Base-by-base conservation (phyloP, 768 basidiomycete species). In the Strobilomyces dryophilus region DNA sequence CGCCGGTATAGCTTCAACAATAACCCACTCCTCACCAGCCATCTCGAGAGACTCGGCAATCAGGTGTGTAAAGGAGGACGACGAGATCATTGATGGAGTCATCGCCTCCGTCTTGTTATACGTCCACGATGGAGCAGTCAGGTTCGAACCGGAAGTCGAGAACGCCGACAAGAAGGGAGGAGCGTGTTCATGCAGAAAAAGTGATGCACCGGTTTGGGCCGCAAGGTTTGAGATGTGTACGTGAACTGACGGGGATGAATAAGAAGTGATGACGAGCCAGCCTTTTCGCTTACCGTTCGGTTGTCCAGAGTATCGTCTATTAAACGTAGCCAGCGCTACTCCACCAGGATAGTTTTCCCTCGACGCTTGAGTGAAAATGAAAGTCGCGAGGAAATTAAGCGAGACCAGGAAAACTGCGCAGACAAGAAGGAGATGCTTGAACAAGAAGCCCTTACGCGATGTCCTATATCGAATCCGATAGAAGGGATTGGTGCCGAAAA, bases 301-400 rank as follows among this genome's bases (percentile, higher is more conserved):
- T 37, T 65, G 63, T n/a, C 57, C 58, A 24, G 70, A 67, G 51
- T 77, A 80, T 24, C 73, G 65, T 37, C 74, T 60, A 56, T 95
- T 88, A 56, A 97, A 80, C 0, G 69, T 55, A 1, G 68, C 61
- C 47, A 97, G 71, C 0, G 94, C 89, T 11, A 76, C 66, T 0
- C 93, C 94, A 2, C 97, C 97, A 1, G 97, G 93, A 64, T 99
- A 98, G 69, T 98, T 99, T 45, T 65, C 63, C 29, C 77, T 73
- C 1, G 92, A 92, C 0, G 87, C 75, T 45, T 61, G 63, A 1
- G 82, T 80, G 10, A 81, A 74, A 29, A 89, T 55, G 8, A 66
- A 46, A 0, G 88, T 89, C 9, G 76, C 63, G 3, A 72, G 35
- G 5, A 81, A 45, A 62, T 95, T 94, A 50, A 71, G 57, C 0